phyloP scores from a whole-genome alignment of 75 land plant species.

The Selaginella moellendorffii region DNA sequence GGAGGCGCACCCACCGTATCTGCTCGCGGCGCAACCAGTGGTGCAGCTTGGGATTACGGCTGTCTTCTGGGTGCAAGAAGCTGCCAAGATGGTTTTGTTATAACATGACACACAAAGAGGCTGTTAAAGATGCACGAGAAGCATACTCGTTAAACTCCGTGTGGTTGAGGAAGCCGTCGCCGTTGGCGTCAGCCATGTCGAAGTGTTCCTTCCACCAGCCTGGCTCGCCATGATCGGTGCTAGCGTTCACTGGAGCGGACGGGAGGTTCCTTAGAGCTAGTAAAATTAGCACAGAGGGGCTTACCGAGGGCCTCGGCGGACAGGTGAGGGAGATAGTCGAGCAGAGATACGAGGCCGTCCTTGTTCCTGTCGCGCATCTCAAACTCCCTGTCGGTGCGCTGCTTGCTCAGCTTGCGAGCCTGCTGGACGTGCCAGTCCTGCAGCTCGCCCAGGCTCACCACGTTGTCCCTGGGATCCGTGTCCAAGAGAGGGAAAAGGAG shows the following conservation, averaged over 20 bases:
- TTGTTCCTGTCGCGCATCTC: constrained; percentile 68
- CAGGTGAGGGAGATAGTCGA: constrained; percentile 65
- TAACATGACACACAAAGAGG: not conserved
- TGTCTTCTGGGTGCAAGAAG: constrained; percentile 85
- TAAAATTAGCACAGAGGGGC: not conserved
- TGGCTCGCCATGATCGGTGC: constrained; percentile 36
- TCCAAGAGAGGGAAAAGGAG: constrained; percentile 66
- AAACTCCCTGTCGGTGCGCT: constrained; percentile 62
- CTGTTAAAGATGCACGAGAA: not conserved
- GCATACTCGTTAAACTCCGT: constrained; percentile 82
- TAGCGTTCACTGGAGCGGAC: constrained; percentile 18
- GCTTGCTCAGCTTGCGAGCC: constrained; percentile 41
- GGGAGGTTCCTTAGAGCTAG: not conserved
- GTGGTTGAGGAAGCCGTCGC: constrained; percentile 62
- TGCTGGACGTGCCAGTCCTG: constrained; percentile 52
- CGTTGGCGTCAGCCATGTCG: constrained; percentile 73
- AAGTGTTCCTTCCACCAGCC: constrained; percentile 92
- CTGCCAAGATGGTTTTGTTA: constrained; percentile 24
- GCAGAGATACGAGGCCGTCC: constrained; percentile 56
- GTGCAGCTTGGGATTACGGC: constrained; percentile 45
- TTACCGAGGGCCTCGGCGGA: constrained; percentile 41
- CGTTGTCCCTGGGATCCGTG: constrained; percentile 47
- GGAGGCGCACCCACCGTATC: constrained; percentile 37
- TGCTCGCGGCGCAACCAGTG: constrained; percentile 67
- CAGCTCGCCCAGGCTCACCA: constrained; percentile 42